phyloP scores from a whole-genome alignment of 2,329 filamentous ascomycete genomes.

The Nectriaceae sp. region DNA sequence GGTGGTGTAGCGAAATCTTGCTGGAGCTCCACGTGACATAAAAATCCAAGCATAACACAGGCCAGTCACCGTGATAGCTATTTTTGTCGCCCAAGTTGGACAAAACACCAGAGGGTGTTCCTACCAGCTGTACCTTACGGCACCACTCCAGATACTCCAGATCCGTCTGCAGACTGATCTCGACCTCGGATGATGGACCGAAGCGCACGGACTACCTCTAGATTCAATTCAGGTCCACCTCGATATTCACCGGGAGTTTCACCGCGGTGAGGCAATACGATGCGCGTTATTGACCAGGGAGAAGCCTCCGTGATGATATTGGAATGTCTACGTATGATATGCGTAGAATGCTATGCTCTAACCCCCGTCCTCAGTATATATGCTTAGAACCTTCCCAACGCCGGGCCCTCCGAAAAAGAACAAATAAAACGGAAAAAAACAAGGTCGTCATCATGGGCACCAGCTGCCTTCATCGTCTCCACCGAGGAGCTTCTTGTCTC shows the following conservation, averaged over 20 bases:
- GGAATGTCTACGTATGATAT: no score
- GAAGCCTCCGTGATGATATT: no score
- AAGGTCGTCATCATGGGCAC: slow-evolving; percentile 24
- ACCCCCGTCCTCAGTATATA: slow-evolving; percentile 8
- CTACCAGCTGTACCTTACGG: slow-evolving; percentile 8
- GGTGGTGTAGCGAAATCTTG: not conserved
- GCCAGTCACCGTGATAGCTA: not conserved
- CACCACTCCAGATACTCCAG: not conserved
- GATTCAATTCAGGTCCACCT: not conserved
- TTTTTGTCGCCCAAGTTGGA: slow-evolving; percentile 1
- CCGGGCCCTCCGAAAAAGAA: slow-evolving; percentile 10
- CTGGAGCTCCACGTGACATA: not conserved
- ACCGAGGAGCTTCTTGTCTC: slow-evolving; percentile 23
- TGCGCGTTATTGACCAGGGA: no score
- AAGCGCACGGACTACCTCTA: not conserved
- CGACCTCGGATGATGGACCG: slow-evolving; percentile 4
- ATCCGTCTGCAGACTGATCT: slow-evolving; percentile 2
- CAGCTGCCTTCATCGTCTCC: slow-evolving; percentile 19
- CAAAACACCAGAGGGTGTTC: slow-evolving; percentile 3
- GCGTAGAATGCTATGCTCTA: slow-evolving; percentile 10
- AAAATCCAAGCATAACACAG: not conserved
- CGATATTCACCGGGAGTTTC: not conserved
- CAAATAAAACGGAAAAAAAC: slow-evolving; percentile 2
- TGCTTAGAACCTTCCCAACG: slow-evolving; percentile 15
- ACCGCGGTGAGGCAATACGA: no score